Evolutionary conservation across 2,329 filamentous ascomycete genomes (phyloP).

Genomic region (Aureobasidium mangrovei): DNA sequence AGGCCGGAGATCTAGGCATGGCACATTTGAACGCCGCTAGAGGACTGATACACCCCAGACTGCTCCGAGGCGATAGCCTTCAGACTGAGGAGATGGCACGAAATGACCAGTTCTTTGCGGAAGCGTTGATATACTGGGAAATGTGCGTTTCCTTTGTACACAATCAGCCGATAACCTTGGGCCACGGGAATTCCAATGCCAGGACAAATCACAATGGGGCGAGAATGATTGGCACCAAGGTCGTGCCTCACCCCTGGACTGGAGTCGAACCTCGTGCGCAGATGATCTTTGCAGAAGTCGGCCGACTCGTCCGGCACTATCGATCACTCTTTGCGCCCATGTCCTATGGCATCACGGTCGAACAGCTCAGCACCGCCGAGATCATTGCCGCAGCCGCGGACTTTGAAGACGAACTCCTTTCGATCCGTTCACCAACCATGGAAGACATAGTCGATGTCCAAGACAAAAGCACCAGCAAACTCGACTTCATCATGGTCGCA

Average conservation of each 20-base stretch:
- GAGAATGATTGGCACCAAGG: constrained; percentile 13
- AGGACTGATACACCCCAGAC: constrained; percentile 35
- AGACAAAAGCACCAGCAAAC: constrained; percentile 44
- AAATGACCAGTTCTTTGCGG: constrained; percentile 44
- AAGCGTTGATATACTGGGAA: constrained; percentile 51
- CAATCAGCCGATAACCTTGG: constrained; percentile 26
- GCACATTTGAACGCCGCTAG: constrained; percentile 43
- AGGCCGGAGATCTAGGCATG: constrained; percentile 46
- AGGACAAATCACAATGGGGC: constrained; percentile 20
- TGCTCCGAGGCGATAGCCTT: constrained; percentile 30
- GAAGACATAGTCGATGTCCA: constrained; percentile 43
- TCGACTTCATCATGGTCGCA: constrained; percentile 46
- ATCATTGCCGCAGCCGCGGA: constrained; percentile 27
- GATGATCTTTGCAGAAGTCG: constrained; percentile 38
- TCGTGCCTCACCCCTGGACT: constrained; percentile 40
- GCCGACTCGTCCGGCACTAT: constrained; percentile 25
- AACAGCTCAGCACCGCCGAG: constrained; percentile 18
- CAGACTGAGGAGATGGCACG: constrained; percentile 22
- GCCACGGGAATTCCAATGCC: background rate
- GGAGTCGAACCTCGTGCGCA: constrained; percentile 39
- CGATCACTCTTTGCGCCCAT: constrained; percentile 12
- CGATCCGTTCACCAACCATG: constrained; percentile 39
- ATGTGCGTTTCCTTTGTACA: constrained; percentile 48
- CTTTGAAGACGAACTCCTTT: constrained; percentile 42
- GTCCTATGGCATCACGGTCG: constrained; percentile 8